These are phyloP conservation scores for Hemisphaericaspora xylanilytica DNA, from an alignment of 1,139 yeast genomes.

Conservation along the genomic window DNA sequence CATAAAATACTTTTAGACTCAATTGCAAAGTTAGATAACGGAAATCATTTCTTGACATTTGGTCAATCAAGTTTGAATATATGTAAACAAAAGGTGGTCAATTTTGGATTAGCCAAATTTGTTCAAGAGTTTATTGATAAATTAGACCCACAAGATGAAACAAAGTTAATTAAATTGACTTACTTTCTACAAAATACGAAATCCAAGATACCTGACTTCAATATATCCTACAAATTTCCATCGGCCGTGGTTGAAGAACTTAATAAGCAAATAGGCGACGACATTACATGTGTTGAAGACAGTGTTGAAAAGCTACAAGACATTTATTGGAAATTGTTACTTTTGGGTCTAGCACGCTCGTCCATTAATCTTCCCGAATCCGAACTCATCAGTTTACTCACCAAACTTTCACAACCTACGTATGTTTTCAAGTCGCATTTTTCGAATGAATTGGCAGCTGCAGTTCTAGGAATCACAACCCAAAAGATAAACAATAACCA, in stretches of 20 bases:
- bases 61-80: slow-evolving; percentile 45
- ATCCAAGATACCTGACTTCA: slow-evolving; percentile 6
- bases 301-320: slow-evolving; percentile 4
- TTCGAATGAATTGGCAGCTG: slow-evolving; percentile 9
- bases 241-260: background rate
- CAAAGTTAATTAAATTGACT: slow-evolving; percentile 37
- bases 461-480: slow-evolving; percentile 6
- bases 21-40: slow-evolving; percentile 27
- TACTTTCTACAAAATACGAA: slow-evolving; percentile 36
- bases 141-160: slow-evolving; percentile 23
- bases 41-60: slow-evolving; percentile 47
- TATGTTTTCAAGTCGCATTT: slow-evolving; percentile 4
- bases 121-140: slow-evolving; percentile 51
- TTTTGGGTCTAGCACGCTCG: slow-evolving; percentile 7
- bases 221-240: slow-evolving; percentile 1
- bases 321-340: slow-evolving; percentile 13
- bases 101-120: slow-evolving; percentile 44
- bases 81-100: slow-evolving; percentile 43
- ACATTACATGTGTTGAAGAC: slow-evolving; percentile 4
- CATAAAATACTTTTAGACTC: slow-evolving; percentile 45
- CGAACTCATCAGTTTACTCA: slow-evolving; percentile 14
- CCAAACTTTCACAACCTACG: background rate
- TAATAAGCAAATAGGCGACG: background rate
- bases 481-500: slow-evolving; percentile 2
- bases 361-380: slow-evolving; percentile 7